These are phyloP conservation scores for Monosporozyma aerobia DNA, from an alignment of 805 yeast species.

Conservation along the genomic window DNA sequence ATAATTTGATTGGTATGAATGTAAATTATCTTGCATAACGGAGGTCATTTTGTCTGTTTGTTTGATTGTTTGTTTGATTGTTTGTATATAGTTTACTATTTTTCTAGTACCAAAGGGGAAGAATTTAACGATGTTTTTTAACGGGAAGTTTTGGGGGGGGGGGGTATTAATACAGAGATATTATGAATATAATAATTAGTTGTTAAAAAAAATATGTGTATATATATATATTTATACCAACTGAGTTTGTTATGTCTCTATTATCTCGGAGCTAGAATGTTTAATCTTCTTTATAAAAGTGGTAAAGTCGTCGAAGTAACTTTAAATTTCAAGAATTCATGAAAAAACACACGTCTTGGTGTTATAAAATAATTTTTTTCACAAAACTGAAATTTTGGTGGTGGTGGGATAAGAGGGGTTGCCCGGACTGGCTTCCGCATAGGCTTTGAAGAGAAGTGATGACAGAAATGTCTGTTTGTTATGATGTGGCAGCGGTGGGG, in stretches of 20 bases:
- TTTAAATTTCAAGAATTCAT: background rate
- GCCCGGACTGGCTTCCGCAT: background rate
- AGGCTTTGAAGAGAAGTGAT: background rate
- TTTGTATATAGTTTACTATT: too few relatives aligned
- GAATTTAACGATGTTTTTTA: too few relatives aligned
- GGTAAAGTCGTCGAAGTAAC: background rate
- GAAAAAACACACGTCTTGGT: background rate
- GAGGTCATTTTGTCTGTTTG: conserved; percentile 14
- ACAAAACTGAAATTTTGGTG: background rate
- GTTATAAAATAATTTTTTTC: background rate
- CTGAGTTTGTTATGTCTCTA: background rate
- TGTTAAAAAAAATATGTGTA: background rate
- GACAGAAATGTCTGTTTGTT: background rate
- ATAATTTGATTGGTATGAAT: conserved; percentile 23
- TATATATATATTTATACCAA: background rate
- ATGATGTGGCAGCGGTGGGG: too few relatives aligned
- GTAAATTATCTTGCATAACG: conserved; percentile 23
- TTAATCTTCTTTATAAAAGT: background rate
- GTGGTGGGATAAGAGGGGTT: background rate
- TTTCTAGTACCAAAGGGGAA: background rate
- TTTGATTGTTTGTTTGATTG: background rate
- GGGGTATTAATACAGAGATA: background rate
- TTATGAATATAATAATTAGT: background rate
- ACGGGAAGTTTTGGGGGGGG: too few relatives aligned
- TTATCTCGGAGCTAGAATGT: background rate